These are phyloP conservation scores for Paxillus ammoniavirescens DNA, from an alignment of 768 basidiomycete genomes.

Conservation along the genomic window DNA sequence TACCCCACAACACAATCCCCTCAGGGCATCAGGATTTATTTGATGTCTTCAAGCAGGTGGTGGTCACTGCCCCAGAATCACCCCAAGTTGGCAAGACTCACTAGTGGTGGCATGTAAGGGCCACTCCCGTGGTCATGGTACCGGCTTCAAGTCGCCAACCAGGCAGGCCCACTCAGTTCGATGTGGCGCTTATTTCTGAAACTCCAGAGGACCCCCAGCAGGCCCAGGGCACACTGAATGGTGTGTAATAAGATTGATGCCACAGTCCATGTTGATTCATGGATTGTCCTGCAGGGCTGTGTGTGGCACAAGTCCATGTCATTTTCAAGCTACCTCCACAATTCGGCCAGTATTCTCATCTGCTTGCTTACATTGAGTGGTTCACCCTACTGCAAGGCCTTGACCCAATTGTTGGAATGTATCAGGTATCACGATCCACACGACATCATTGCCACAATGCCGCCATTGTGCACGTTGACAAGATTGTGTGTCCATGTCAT, in stretches of 20 bases:
- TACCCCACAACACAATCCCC: no score
- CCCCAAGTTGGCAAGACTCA: neutral
- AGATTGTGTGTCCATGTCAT: neutral
- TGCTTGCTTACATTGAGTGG: slow-evolving; percentile 23
- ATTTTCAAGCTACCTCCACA: slow-evolving; percentile 13
- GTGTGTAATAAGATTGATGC: neutral
- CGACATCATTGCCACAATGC: slow-evolving; percentile 1
- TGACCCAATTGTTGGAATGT: slow-evolving; percentile 16
- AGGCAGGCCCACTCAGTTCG: neutral
- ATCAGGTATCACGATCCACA: slow-evolving; percentile 18
- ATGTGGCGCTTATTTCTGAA: neutral
- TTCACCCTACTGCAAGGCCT: slow-evolving; percentile 11
- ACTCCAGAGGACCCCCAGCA: neutral
- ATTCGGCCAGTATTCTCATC: neutral
- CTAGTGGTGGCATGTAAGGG: neutral
- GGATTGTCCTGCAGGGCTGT: slow-evolving; percentile 4
- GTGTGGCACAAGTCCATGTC: slow-evolving; percentile 11
- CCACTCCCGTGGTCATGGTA: neutral
- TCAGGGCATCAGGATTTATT: no score
- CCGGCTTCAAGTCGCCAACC: neutral
- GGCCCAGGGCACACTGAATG: neutral
- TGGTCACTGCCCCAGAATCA: no score
- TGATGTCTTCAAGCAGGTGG: no score
- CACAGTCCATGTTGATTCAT: neutral
- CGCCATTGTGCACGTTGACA: neutral